Base-by-base conservation (phyloP, 352 stramenopile species). In the Peronospora destructor region DNA sequence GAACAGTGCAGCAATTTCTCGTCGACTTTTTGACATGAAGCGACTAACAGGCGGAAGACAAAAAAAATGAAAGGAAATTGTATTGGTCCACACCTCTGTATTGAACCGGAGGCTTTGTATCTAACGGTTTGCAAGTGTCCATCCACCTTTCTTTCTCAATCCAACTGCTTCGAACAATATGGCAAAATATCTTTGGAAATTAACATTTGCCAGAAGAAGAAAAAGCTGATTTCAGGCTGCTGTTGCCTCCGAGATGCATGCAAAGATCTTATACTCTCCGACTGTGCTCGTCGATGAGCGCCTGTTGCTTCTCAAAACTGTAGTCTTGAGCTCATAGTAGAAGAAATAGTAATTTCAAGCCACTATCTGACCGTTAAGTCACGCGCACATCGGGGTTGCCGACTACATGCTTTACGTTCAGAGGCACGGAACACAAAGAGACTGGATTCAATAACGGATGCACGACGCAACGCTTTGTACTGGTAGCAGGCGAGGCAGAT, bases 241-340 rank as follows among this genome's bases (percentile, higher is more conserved):
- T 21, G 19, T 21, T 21, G 19, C 19, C 19, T 21, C 19, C 19
- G 3, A 30, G 43, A 71, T 10, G 68, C 66, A 79, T 79, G 71
- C 74, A 29, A 83, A 83, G 14, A 60, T 54, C 6, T 40, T 61
- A 54, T 81, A 83, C 44, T 80, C 52, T 19, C n/a, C 63, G 36
- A 21, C 58, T 63, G 45, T 57, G 63, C 17, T 65, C 48, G 26
- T 78, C 41, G 7, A 85, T 60, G 25, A 79, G 54, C 4, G 46
- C 54, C 52, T 75, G 64, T 33, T 85, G 73, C 45, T 83, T 53
- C 9, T 62, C 61, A 43, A 79, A 78, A 7, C 28, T 48, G 40
- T 62, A 68, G 23, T 67, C 36, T 73, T 76, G 49, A 82, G 65
- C 52, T 80, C 68, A 49, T 82, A 82, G 48, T 80, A 85, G 61